Conservation (phyloP, 176 grass and related monocot genomes). For the Canna indica region DNA sequence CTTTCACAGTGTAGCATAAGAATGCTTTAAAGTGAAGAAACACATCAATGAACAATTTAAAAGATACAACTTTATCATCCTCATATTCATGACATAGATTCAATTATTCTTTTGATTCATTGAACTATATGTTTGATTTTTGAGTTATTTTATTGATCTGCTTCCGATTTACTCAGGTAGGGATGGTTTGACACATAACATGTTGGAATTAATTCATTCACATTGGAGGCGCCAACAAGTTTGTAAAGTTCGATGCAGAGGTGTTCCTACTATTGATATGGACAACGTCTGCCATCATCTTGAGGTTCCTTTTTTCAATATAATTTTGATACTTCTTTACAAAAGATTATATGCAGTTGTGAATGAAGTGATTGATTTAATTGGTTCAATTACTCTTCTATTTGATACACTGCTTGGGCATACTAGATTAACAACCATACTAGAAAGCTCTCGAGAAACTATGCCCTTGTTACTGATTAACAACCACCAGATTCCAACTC, state of each 20-base stretch:
- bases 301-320: conserved; percentile 36
- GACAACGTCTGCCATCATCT: conserved; percentile 67
- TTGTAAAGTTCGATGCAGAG: conserved; percentile 92
- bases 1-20: background rate
- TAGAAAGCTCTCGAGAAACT: background rate
- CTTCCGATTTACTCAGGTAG: conserved; percentile 43
- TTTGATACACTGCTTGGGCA: background rate
- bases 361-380: background rate
- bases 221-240: conserved; percentile 91
- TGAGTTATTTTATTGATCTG: conserved; percentile 8
- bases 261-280: conserved; percentile 94
- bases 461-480: background rate
- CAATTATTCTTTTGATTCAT: background rate
- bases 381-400: background rate
- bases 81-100: background rate
- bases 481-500: background rate
- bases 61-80: too few species aligned
- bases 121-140: background rate
- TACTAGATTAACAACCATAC: background rate
- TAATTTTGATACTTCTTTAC: background rate
- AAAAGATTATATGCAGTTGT: background rate
- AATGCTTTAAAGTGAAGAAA: background rate
- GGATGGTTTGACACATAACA: conserved; percentile 98
- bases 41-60: background rate
- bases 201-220: conserved; percentile 93